Percentiles rank a stretch among this genome's conserved stretches.
These are phyloP conservation scores for Arthrobotrys megalospora DNA, from an alignment of 2,329 filamentous ascomycete species.

Conservation along the genomic window DNA sequence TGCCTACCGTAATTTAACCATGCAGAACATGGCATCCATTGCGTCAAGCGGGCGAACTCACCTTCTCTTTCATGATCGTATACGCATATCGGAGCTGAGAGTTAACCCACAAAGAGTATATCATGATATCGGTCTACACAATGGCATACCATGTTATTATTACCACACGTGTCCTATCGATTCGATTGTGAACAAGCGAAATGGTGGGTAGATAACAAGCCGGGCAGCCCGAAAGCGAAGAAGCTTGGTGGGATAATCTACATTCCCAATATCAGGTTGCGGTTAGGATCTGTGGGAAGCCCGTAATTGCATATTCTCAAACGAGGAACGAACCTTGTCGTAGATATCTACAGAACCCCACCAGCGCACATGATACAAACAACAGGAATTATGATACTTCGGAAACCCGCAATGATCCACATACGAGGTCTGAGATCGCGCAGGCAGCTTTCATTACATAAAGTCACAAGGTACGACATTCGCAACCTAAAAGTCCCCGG, in stretches of 20 bases:
- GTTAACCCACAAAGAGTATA: slow-evolving; percentile 19
- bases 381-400: not conserved
- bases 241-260: slow-evolving; percentile 32
- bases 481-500: slow-evolving; percentile 40
- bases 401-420: slow-evolving; percentile 18
- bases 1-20: slow-evolving; percentile 60
- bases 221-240: slow-evolving; percentile 43
- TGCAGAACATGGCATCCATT: slow-evolving; percentile 30
- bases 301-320: slow-evolving; percentile 22
- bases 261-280: slow-evolving; percentile 1
- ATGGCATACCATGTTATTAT: slow-evolving; percentile 26
- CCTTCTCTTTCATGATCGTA: slow-evolving; percentile 32
- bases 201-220: slow-evolving; percentile 35
- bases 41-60: slow-evolving; percentile 24
- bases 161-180: slow-evolving; percentile 50
- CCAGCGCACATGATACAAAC: slow-evolving; percentile 9
- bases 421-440: slow-evolving; percentile 5
- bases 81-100: slow-evolving; percentile 18
- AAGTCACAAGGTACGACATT: slow-evolving; percentile 19
- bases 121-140: slow-evolving; percentile 38
- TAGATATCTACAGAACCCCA: slow-evolving; percentile 15
- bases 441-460: slow-evolving; percentile 18
- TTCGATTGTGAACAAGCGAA: slow-evolving; percentile 47
- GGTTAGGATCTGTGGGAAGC: slow-evolving; percentile 20
- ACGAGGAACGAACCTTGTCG: slow-evolving; percentile 21